Evolutionary conservation across 768 basidiomycete species (phyloP).

Genomic region (Russula vinacea): DNA sequence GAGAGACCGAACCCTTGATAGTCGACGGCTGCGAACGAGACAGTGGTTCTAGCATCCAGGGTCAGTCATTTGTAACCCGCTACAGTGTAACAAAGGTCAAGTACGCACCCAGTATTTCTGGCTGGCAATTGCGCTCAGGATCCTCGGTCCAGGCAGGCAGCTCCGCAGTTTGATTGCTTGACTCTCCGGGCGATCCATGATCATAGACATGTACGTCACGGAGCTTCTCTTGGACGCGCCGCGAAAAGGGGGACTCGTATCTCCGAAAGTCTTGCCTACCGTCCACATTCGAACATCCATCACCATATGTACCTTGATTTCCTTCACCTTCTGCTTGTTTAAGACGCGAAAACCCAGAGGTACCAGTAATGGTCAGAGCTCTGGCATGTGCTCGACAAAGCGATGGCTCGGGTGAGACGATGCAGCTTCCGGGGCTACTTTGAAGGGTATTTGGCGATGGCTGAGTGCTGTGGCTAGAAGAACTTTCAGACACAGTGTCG

Average conservation of each 20-base stretch:
- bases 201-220: constrained; percentile 8
- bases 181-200: neutral
- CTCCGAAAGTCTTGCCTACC: constrained; percentile 20
- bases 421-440: neutral
- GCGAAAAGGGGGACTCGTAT: constrained; percentile 42
- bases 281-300: neutral
- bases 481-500: neutral
- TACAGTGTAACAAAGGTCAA: neutral
- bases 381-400: constrained; percentile 11
- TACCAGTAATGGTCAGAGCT: neutral
- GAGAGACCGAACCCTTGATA: neutral
- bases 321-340: neutral
- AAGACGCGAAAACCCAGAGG: neutral
- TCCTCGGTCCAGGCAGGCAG: neutral
- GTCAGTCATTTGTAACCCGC: neutral
- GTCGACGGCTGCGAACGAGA: neutral
- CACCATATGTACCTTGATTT: neutral
- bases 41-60: neutral
- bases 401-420: constrained; percentile 9
- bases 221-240: constrained; percentile 45
- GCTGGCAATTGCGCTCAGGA: neutral
- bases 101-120: neutral
- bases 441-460: neutral
- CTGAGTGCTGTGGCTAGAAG: neutral
- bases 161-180: neutral